Conservation (phyloP, 2,329 filamentous ascomycete genomes). For the Ophiobolus disseminans region DNA sequence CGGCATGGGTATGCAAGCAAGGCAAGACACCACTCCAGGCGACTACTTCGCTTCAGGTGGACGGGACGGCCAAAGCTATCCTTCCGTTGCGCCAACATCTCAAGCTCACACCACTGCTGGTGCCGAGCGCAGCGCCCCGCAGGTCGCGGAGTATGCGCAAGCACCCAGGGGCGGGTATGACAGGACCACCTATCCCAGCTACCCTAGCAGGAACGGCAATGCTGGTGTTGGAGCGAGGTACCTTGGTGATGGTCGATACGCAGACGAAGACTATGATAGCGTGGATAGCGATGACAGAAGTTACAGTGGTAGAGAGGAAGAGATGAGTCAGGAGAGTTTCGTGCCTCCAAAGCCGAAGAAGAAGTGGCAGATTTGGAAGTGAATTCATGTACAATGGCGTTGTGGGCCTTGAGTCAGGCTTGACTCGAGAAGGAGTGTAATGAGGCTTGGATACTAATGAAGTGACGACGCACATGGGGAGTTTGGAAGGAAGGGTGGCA, state of each 20-base stretch:
- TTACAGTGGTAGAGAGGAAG: constrained; percentile 35
- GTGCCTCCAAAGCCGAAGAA: constrained; percentile 48
- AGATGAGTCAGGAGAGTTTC: constrained; percentile 42
- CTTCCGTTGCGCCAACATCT: constrained; percentile 8
- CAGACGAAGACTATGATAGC: constrained; percentile 38
- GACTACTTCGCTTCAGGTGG: constrained; percentile 40
- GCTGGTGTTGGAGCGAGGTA: constrained; percentile 41
- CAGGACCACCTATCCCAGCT: constrained; percentile 29
- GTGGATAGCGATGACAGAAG: constrained; percentile 29
- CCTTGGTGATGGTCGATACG: constrained; percentile 40
- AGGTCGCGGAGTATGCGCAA: constrained; percentile 26
- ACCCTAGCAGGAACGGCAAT: constrained; percentile 25
- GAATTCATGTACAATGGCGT: constrained; percentile 1
- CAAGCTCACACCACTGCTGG: constrained; percentile 6
- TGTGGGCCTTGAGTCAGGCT: neutral
- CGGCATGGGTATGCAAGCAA: constrained; percentile 34
- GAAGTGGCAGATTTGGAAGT: constrained; percentile 48
- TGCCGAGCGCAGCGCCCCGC: constrained; percentile 5
- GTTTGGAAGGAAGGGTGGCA: neutral
- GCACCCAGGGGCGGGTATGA: constrained; percentile 29
- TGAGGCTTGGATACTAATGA: neutral
- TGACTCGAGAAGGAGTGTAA: neutral
- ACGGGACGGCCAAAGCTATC: constrained; percentile 21
- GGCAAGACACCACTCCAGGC: constrained; percentile 34
- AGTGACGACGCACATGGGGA: neutral